These are phyloP conservation scores for Puccinellia tenuiflora DNA, from an alignment of 176 grass and related monocot genomes.

Conservation along the genomic window DNA sequence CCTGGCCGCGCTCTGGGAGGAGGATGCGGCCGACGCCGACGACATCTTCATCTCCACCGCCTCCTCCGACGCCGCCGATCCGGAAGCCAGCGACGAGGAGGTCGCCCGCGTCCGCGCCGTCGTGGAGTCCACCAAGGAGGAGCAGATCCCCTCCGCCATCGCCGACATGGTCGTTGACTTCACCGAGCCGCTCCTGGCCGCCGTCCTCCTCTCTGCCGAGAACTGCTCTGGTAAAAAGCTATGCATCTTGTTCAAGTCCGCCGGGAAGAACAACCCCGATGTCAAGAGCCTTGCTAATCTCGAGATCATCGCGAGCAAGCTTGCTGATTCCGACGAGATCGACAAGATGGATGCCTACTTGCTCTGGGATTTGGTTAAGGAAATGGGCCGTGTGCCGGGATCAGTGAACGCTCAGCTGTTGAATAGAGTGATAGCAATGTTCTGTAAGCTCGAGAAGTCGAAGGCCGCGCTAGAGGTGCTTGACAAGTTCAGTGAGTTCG, in stretches of 20 bases:
- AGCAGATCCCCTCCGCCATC: conserved; percentile 48
- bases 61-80: neutral
- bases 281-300: conserved; percentile 46
- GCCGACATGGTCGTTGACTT: conserved; percentile 52
- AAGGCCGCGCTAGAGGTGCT: conserved; percentile 73
- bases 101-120: conserved; percentile 40
- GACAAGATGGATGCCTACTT: conserved; percentile 58
- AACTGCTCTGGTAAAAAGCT: conserved; percentile 52
- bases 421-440: conserved; percentile 62
- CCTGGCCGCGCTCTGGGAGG: conserved; percentile 65
- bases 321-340: conserved; percentile 36
- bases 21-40: conserved; percentile 34
- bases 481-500: conserved; percentile 65
- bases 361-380: conserved; percentile 88
- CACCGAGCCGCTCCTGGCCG: conserved; percentile 59
- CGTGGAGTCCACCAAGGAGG: conserved; percentile 24
- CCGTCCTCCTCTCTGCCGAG: conserved; percentile 44
- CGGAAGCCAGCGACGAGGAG: conserved; percentile 46
- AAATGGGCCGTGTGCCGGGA: conserved; percentile 53
- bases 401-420: conserved; percentile 44
- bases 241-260: conserved; percentile 51
- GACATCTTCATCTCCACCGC: conserved; percentile 33
- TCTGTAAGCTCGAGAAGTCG: conserved; percentile 68
- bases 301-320: conserved; percentile 44
- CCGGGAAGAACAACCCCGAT: conserved; percentile 38